Base-by-base conservation (phyloP, 2,329 filamentous ascomycete genomes). In the Epichloe scottii region DNA sequence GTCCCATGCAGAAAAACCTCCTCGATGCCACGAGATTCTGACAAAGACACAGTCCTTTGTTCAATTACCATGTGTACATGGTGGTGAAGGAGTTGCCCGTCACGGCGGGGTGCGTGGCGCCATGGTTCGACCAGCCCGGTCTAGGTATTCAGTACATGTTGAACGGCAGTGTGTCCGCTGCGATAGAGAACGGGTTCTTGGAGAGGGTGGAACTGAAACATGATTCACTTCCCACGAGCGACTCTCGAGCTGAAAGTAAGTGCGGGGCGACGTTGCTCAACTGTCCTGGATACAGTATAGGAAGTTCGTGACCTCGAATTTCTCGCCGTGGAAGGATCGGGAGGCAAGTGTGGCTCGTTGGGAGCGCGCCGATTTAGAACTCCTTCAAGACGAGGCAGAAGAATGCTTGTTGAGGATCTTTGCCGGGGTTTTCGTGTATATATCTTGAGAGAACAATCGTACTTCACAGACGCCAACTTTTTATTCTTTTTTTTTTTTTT, bases 81-180 rank as follows among this genome's bases (percentile, higher is more conserved):
- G 48, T 50, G 5, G 4, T 50, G 4, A 44, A 38, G 34, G 30
- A n/a, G 12, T 6, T 50, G 14, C 3, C 19, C 6, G 48, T 50
- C 34, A 43, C 30, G 40, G 34, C 40, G 8, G 48, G 48, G 12
- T 44, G 40, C 12, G 19, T 50, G 8, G 40, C 48, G 3, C 48
- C 48, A 1, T 50, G 48, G 48, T 50, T 50, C 23, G 40, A 50
- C 30, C 48, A 50, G 15, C 48, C 48, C 5, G 48, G 48, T 2
- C 17, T 37, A n/a, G 48, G 40, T 2, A 10, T 44, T 26, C 48
- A 50, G 33, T 50, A 43, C 14, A 6, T 44, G 6, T 17, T 50
- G 17, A 11, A 44, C 5, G 17, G 19, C 19, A 50, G 19, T 11
- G 48, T 49, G 17, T 15, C 39, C 5, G 14, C 30, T 4, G 39